phyloP scores from a whole-genome alignment of 2,329 filamentous ascomycete species.

The Epicoccum nigrum region DNA sequence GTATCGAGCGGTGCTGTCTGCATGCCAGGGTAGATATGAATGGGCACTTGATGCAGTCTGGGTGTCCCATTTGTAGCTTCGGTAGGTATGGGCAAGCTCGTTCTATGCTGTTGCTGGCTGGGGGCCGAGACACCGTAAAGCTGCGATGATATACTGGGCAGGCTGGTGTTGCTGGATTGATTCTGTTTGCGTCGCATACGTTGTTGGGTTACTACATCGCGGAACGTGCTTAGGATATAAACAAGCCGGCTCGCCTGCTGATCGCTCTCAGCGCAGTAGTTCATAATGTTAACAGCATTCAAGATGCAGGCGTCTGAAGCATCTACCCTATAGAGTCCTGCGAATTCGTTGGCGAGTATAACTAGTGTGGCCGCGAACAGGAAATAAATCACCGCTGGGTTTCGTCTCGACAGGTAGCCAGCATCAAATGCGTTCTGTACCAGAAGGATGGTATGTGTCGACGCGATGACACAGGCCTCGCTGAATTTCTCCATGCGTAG shows the following conservation, averaged over 20 bases:
- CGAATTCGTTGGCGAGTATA: constrained; percentile 50
- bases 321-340: constrained; percentile 42
- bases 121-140: constrained; percentile 35
- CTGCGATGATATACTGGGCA: constrained; percentile 45
- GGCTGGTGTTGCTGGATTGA: constrained; percentile 27
- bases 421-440: constrained; percentile 51
- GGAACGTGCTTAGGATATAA: constrained; percentile 48
- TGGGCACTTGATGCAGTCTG: constrained; percentile 42
- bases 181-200: constrained; percentile 34
- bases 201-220: constrained; percentile 46
- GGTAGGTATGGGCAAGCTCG: constrained; percentile 13
- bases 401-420: constrained; percentile 48
- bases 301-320: constrained; percentile 45
- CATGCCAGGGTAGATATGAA: constrained; percentile 47
- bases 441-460: constrained; percentile 49
- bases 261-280: constrained; percentile 49
- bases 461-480: constrained; percentile 52
- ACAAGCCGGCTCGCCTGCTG: constrained; percentile 48
- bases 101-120: constrained; percentile 13
- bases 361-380: constrained; percentile 51
- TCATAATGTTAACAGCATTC: constrained; percentile 49
- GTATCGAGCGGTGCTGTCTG: constrained; percentile 37
- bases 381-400: constrained; percentile 51
- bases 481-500: constrained; percentile 57
- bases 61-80: constrained; percentile 26